Percentiles rank a stretch among this genome's conserved stretches.
phyloP scores from a whole-genome alignment of 2,329 filamentous ascomycete genomes.

The Ophiocordyceps australis region DNA sequence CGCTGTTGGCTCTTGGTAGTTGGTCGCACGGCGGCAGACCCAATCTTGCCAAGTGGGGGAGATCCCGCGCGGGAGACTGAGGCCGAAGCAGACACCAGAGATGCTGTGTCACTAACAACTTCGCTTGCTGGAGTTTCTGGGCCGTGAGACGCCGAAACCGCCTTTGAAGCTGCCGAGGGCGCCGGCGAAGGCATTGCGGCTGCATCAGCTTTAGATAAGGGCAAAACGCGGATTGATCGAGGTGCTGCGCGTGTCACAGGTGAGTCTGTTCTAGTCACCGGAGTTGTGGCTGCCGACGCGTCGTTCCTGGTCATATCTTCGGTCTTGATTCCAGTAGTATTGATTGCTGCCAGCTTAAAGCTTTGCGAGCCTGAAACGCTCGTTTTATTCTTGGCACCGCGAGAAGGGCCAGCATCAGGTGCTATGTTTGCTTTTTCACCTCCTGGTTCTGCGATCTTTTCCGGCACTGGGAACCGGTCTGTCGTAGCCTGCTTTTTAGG shows the following conservation, averaged over 20 bases:
- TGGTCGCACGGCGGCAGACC: constrained; percentile 46
- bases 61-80: constrained; percentile 53
- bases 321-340: too few species aligned
- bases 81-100: constrained; percentile 52
- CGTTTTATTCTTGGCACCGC: too few species aligned
- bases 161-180: constrained; percentile 10
- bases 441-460: constrained; percentile 11
- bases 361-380: too few species aligned
- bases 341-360: too few species aligned
- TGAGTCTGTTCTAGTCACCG: constrained; percentile 27
- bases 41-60: constrained; percentile 45
- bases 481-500: constrained; percentile 11
- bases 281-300: constrained; percentile 10
- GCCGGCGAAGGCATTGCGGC: constrained; percentile 20
- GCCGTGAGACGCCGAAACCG: constrained; percentile 19
- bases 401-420: too few species aligned
- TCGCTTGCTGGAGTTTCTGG: constrained; percentile 63
- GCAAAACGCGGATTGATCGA: constrained; percentile 45
- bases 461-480: too few species aligned
- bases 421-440: too few species aligned
- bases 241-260: constrained; percentile 32
- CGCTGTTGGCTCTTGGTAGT: constrained; percentile 67
- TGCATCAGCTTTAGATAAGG: constrained; percentile 40
- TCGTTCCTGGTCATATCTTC: constrained; percentile 1
- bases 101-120: constrained; percentile 58